Conservation (phyloP, 495 filamentous ascomycete species). For the Astrothelium subdiscretum region DNA sequence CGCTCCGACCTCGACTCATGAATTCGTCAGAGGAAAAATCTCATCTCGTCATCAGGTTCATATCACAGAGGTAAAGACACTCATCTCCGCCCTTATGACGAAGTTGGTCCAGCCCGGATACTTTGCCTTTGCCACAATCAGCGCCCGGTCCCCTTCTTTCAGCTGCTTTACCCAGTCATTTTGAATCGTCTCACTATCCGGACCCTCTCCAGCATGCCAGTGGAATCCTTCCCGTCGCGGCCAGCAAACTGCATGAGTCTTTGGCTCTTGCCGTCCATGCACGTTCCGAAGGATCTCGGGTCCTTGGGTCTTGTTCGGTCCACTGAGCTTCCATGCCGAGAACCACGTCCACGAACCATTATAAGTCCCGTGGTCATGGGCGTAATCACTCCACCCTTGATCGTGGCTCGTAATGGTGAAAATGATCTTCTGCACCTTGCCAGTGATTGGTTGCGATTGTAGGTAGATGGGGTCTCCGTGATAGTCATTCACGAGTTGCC, state of each 20-base stretch:
- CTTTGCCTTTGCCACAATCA: background rate
- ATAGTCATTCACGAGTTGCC: background rate
- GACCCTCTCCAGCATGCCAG: background rate
- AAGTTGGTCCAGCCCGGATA: constrained; percentile 3
- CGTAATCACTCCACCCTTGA: constrained; percentile 48
- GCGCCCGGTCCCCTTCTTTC: background rate
- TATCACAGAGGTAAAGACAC: background rate
- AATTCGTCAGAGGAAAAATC: too few species aligned
- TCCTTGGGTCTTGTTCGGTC: background rate
- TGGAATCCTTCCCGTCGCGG: background rate
- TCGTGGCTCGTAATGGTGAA: constrained; percentile 55
- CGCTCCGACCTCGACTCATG: too few species aligned
- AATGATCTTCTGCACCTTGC: constrained; percentile 39
- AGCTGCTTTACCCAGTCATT: background rate
- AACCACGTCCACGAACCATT: constrained; percentile 58
- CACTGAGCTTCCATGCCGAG: constrained; percentile 35
- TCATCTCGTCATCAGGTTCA: background rate
- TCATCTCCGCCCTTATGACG: background rate
- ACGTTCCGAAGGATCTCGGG: background rate
- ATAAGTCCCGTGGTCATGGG: constrained; percentile 36
- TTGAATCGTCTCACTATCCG: background rate
- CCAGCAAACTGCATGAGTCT: background rate
- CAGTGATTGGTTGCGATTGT: background rate
- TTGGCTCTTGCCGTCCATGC: background rate
- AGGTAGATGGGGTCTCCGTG: background rate